These are phyloP conservation scores for Coccomyxa sp. DNA, from an alignment of 139 green algal species.

Conservation along the genomic window DNA sequence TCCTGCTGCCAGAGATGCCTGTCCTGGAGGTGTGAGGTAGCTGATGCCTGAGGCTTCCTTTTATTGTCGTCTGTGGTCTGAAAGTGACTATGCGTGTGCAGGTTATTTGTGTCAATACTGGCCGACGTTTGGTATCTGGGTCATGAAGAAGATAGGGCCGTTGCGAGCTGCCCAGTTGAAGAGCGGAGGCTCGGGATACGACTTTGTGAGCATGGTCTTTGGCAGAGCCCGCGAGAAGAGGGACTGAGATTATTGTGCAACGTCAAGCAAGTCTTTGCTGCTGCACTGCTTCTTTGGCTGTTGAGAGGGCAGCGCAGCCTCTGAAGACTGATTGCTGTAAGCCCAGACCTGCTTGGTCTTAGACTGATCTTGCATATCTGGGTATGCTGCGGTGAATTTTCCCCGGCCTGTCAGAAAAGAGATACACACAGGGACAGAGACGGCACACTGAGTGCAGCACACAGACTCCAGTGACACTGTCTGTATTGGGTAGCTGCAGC, in stretches of 20 bases:
- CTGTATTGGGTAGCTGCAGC: too few species aligned
- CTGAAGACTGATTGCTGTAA: too few species aligned
- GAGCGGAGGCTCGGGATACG: conserved; percentile 57
- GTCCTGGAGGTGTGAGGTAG: background rate
- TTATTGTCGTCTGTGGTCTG: background rate
- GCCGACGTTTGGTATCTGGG: conserved; percentile 46
- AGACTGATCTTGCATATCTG: too few species aligned
- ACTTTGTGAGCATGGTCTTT: conserved; percentile 37
- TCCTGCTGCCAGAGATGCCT: background rate
- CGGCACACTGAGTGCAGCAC: too few species aligned
- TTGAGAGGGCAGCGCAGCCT: too few species aligned
- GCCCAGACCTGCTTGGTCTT: too few species aligned
- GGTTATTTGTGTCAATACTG: conserved; percentile 56
- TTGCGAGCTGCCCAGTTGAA: conserved; percentile 48
- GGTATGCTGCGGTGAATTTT: too few species aligned
- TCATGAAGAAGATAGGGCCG: conserved; percentile 70
- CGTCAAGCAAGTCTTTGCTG: background rate
- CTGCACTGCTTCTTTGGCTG: too few species aligned
- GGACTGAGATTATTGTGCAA: background rate
- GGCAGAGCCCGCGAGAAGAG: background rate
- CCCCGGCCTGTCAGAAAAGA: too few species aligned
- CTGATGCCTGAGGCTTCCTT: background rate
- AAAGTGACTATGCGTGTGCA: background rate
- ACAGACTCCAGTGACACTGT: too few species aligned
- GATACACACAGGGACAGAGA: too few species aligned